Evolutionary conservation across 2,329 filamentous ascomycete genomes (phyloP), one percentile per base, ranked within the genome.

Genomic region (Teratosphaeria nubilosa): DNA sequence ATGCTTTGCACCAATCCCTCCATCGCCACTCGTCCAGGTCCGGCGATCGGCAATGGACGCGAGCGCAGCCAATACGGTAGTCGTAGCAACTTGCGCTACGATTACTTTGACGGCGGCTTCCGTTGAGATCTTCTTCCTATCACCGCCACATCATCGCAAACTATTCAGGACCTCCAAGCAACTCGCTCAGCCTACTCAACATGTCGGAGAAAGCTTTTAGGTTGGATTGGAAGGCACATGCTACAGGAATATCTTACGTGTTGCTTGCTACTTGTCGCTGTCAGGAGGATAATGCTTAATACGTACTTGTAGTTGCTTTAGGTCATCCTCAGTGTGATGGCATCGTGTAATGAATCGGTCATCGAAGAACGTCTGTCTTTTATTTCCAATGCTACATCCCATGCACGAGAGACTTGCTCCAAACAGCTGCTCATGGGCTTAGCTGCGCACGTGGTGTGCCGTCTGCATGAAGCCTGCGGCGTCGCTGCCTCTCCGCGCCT

Each of bases 1-100:
- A 97, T 99, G 92, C 87, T 99, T 57, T 99, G 95, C 78, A 95
- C 90, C 76, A 97, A 97, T 74, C 92, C 91, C 41, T 90, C 90
- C 53, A 85, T 91, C 65, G 83, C 88, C 56, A 96, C 91, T 66
- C 90, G 91, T 57, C 91, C 92, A 61, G 92, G 91, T 50, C 90
- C 91, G 64, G 88, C 89, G 31, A 82, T 85, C 65, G 88, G 89
- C 41, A 48, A 48, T 22, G 41, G 41, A n/a, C 41, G 41, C 41
- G 41, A 48, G 41, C 41, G 41, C 41, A 22, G 16, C 41, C 41
- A 48, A 48, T 48, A 20, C 41, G 41, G 41, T n/a, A 48, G 41
- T 48, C 41, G 41, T 48, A 41, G 59, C 59, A 64, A 59, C 61
- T 56, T 60, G 31, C 59, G 59, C 57, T 60, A 59, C 45, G 60